Evolutionary conservation across 2,329 filamentous ascomycete genomes (phyloP).

Genomic region (Cylindrodendrum hubeiense): DNA sequence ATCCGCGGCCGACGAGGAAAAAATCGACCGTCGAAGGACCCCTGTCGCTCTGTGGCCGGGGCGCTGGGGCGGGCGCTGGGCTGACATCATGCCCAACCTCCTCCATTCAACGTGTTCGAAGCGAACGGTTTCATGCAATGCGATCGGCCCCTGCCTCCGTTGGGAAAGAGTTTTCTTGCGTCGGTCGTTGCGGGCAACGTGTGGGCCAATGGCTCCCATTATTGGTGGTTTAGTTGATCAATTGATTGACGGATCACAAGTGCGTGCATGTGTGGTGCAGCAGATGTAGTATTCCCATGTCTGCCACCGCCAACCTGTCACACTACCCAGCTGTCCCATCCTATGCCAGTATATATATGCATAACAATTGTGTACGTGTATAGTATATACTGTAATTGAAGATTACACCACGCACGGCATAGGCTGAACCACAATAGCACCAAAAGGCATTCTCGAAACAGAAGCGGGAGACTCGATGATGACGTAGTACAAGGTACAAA

Average conservation of each 20-base stretch:
- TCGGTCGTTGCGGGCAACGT: background rate
- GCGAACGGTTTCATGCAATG: conserved; percentile 10
- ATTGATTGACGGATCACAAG: conserved; percentile 1
- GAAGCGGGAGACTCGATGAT: background rate
- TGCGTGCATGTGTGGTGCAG: background rate
- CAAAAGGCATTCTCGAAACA: background rate
- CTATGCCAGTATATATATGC: background rate
- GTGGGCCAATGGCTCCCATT: background rate
- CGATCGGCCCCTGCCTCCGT: background rate
- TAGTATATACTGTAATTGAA: background rate
- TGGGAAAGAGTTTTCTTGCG: background rate
- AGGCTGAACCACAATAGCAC: background rate
- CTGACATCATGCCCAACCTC: conserved; percentile 37
- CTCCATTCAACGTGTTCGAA: conserved; percentile 15
- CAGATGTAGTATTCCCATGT: background rate
- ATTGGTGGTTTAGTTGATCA: conserved; percentile 13
- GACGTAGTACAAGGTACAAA: background rate
- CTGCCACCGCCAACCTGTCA: background rate
- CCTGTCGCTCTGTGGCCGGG: conserved; percentile 21
- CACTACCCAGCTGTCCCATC: background rate
- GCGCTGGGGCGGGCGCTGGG: too few species aligned
- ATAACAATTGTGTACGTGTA: background rate
- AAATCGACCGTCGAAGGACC: background rate
- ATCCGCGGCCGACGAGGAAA: background rate
- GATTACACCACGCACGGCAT: background rate